Percentiles rank a stretch among this genome's conserved stretches.
phyloP scores from a whole-genome alignment of 1,284 basidiomycete species.

The Tilletia indica region DNA sequence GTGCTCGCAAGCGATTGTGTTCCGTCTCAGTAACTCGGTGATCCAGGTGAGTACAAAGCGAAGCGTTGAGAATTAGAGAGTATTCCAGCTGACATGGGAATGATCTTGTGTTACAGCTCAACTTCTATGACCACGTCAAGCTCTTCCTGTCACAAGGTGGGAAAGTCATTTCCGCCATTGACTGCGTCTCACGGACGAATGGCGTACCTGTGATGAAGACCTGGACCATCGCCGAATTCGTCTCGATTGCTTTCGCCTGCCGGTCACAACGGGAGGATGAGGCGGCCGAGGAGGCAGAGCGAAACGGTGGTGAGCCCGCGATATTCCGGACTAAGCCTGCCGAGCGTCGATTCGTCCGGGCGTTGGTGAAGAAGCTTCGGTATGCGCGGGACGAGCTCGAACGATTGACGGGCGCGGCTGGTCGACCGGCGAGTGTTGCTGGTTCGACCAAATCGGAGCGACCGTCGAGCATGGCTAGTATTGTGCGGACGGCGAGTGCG shows the following conservation, averaged over 20 bases:
- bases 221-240: slow-evolving; percentile 72
- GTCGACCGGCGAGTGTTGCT: slow-evolving; percentile 3
- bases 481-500: slow-evolving; percentile 1
- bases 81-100: not conserved
- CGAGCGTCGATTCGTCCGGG: slow-evolving; percentile 34
- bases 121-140: slow-evolving; percentile 97
- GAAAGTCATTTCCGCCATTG: slow-evolving; percentile 76
- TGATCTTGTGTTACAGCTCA: slow-evolving; percentile 69
- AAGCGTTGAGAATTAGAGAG: not conserved
- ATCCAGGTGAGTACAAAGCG: slow-evolving; percentile 68
- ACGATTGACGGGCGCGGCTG: not conserved
- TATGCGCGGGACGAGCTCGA: slow-evolving; percentile 34
- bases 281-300: slow-evolving; percentile 1
- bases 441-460: slow-evolving; percentile 2
- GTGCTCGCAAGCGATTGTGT: slow-evolving; percentile 94
- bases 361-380: slow-evolving; percentile 33
- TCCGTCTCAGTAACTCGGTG: slow-evolving; percentile 89
- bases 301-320: not conserved
- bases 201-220: slow-evolving; percentile 77
- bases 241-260: slow-evolving; percentile 62
- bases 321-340: slow-evolving; percentile 29
- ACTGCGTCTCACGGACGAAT: slow-evolving; percentile 59
- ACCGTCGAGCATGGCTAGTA: slow-evolving; percentile 4
- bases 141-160: slow-evolving; percentile 80
- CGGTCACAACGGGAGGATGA: slow-evolving; percentile 38